phyloP scores from a whole-genome alignment of 164 flowering plant species.

The Echeveria elegans region DNA sequence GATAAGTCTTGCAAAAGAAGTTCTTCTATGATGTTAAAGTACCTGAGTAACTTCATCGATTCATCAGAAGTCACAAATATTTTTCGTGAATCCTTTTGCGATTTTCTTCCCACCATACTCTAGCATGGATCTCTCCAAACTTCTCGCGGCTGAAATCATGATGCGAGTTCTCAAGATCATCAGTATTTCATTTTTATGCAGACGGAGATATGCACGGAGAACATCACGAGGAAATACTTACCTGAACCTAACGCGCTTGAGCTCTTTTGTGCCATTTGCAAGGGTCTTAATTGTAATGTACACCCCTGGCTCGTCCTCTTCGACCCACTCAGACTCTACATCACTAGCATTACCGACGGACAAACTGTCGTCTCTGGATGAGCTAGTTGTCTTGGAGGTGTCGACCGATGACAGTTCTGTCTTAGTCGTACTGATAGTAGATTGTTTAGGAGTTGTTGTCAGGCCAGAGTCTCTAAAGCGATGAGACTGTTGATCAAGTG shows the following conservation, averaged over 20 bases:
- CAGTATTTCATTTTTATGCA: neutral
- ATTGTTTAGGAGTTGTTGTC: slow-evolving; percentile 72
- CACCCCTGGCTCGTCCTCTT: slow-evolving; percentile 72
- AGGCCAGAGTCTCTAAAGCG: slow-evolving; percentile 43
- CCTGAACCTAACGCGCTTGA: slow-evolving; percentile 72
- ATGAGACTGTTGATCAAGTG: slow-evolving; percentile 62
- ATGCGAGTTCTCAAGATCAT: neutral
- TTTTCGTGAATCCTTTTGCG: slow-evolving; percentile 59
- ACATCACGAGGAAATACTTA: slow-evolving; percentile 10
- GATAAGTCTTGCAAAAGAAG: no score
- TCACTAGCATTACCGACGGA: slow-evolving; percentile 92
- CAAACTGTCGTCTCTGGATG: slow-evolving; percentile 73
- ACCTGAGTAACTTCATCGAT: neutral
- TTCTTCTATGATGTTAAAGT: no score
- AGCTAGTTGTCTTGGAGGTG: slow-evolving; percentile 72
- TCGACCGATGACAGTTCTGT: slow-evolving; percentile 77
- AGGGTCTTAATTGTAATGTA: slow-evolving; percentile 52
- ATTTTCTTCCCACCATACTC: slow-evolving; percentile 83
- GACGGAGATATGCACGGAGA: neutral
- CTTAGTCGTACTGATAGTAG: slow-evolving; percentile 70
- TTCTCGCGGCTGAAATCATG: slow-evolving; percentile 53
- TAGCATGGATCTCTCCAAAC: slow-evolving; percentile 74
- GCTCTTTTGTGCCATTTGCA: slow-evolving; percentile 56
- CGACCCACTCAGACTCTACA: slow-evolving; percentile 74
- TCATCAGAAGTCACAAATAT: slow-evolving; percentile 37